phyloP scores from a whole-genome alignment of 192 early-diverging fungal genomes.

The Backusella circina region DNA sequence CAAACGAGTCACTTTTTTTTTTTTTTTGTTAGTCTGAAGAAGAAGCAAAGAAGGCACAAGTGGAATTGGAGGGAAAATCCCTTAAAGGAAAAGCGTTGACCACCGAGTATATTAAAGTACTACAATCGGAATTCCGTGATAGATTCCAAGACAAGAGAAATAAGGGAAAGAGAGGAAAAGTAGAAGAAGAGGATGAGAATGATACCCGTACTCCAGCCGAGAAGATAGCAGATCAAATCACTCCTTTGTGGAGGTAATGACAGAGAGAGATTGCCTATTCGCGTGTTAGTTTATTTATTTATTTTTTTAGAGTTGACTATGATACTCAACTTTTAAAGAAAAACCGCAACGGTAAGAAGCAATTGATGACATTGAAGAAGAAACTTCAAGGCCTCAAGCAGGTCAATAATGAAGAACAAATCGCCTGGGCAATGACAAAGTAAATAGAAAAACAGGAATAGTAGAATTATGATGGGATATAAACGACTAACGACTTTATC shows the following conservation, averaged over 20 bases:
- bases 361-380: conserved; percentile 21
- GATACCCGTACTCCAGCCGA: conserved; percentile 56
- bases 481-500: background rate
- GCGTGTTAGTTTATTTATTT: background rate
- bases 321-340: conserved; percentile 56
- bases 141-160: conserved; percentile 21
- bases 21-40: conserved; percentile 17
- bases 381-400: conserved; percentile 11
- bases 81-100: conserved; percentile 18
- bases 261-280: background rate
- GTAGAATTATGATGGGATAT: background rate
- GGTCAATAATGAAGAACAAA: conserved; percentile 7
- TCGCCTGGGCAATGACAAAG: conserved; percentile 39
- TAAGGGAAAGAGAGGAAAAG: conserved; percentile 52
- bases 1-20: background rate
- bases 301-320: conserved; percentile 44
- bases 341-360: conserved; percentile 10
- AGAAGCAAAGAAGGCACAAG: conserved; percentile 10
- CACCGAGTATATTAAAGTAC: conserved; percentile 1
- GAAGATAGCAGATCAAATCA: conserved; percentile 65
- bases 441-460: background rate
- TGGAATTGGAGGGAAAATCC: conserved; percentile 10
- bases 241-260: conserved; percentile 57
- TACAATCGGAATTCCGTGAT: conserved; percentile 8
- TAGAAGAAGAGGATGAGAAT: conserved; percentile 2